phyloP scores from a whole-genome alignment of 176 grass and related monocot species.

The Raddia guianensis region DNA sequence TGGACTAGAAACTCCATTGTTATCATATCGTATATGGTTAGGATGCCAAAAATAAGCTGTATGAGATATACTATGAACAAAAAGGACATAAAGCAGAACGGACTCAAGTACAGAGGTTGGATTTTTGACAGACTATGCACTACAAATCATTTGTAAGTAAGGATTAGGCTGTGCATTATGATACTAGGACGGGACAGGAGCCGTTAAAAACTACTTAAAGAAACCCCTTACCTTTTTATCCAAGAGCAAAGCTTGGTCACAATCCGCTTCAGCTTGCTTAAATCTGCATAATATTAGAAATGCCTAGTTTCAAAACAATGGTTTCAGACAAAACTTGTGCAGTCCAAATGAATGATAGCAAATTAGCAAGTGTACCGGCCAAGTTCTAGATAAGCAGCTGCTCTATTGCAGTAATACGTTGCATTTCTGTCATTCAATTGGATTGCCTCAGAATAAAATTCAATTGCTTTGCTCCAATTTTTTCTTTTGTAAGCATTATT shows the following conservation, averaged over 20 bases:
- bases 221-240: slow-evolving; percentile 74
- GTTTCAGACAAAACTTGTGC: slow-evolving; percentile 33
- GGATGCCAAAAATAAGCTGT: background rate
- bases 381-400: slow-evolving; percentile 93
- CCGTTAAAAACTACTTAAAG: background rate
- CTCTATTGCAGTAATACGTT: slow-evolving; percentile 96
- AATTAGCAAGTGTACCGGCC: slow-evolving; percentile 59
- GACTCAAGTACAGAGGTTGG: background rate
- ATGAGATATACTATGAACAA: background rate
- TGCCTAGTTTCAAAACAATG: slow-evolving; percentile 10
- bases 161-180: background rate
- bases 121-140: background rate
- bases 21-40: background rate
- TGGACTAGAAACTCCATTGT: background rate
- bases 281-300: slow-evolving; percentile 61
- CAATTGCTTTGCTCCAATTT: slow-evolving; percentile 86
- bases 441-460: slow-evolving; percentile 84
- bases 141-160: background rate
- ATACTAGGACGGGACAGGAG: background rate
- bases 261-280: slow-evolving; percentile 90
- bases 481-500: slow-evolving; percentile 82
- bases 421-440: slow-evolving; percentile 75
- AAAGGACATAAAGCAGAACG: background rate
- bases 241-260: slow-evolving; percentile 72
- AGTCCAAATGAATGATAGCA: slow-evolving; percentile 29